Percentiles rank a stretch among this genome's conserved stretches.
Evolutionary conservation across 805 yeast species (phyloP).

Genomic region (Candida awuae): DNA sequence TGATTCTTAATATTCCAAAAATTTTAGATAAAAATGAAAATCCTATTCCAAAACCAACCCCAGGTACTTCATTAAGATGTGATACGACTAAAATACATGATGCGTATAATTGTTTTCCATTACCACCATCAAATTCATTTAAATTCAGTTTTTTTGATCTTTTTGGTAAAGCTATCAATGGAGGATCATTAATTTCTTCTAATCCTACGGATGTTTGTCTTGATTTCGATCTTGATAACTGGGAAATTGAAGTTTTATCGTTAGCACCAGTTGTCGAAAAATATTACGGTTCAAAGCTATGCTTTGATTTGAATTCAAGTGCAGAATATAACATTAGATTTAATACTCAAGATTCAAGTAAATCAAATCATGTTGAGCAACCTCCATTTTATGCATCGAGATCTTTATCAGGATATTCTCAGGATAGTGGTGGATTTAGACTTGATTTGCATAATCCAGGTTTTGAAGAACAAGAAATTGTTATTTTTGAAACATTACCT

Average conservation of each 20-base stretch:
- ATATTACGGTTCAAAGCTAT: slow-evolving; percentile 12
- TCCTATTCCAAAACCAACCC: slow-evolving; percentile 75
- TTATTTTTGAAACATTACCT: slow-evolving; percentile 77
- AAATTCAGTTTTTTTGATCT: slow-evolving; percentile 51
- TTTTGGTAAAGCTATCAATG: slow-evolving; percentile 61
- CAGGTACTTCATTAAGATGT: slow-evolving; percentile 66
- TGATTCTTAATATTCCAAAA: slow-evolving; percentile 64
- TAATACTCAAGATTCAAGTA: slow-evolving; percentile 37
- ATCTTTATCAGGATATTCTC: slow-evolving; percentile 86
- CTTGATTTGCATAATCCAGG: slow-evolving; percentile 68
- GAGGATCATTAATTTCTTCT: slow-evolving; percentile 53
- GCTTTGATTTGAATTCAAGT: slow-evolving; percentile 20
- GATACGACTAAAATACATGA: slow-evolving; percentile 53
- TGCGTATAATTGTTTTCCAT: slow-evolving; percentile 72
- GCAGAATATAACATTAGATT: slow-evolving; percentile 33
- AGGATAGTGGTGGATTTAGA: slow-evolving; percentile 84
- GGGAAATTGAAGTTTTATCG: slow-evolving; percentile 31
- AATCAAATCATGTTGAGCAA: slow-evolving; percentile 30
- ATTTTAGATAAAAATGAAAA: slow-evolving; percentile 52
- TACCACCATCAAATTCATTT: slow-evolving; percentile 40
- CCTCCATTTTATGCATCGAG: slow-evolving; percentile 74
- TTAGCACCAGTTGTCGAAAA: slow-evolving; percentile 1
- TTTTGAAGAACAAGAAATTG: slow-evolving; percentile 36
- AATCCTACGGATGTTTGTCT: slow-evolving; percentile 37
- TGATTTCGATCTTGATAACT: slow-evolving; percentile 32